These are phyloP conservation scores for Cladosporium phlei DNA, from an alignment of 2,329 filamentous ascomycete genomes.

Conservation along the genomic window DNA sequence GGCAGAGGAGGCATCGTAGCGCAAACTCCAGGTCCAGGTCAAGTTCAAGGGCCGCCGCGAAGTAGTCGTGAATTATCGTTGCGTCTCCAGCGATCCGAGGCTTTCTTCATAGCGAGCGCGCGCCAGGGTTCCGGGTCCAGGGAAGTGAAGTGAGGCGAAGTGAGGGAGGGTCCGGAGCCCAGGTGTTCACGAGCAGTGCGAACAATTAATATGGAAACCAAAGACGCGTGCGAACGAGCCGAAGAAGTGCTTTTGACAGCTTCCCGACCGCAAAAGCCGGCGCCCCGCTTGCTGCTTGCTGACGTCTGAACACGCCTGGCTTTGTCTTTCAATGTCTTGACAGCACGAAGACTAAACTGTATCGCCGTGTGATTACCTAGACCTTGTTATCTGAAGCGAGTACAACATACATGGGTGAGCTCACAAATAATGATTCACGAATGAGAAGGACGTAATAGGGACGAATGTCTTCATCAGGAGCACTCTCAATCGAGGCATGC, in stretches of 20 bases:
- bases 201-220: slow-evolving; percentile 3
- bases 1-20: neutral
- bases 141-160: neutral
- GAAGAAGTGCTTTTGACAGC: neutral
- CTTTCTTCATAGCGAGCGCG: neutral
- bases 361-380: too few relatives aligned
- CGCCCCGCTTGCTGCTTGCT: neutral
- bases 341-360: too few relatives aligned
- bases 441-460: too few relatives aligned
- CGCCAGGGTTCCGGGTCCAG: neutral
- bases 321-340: too few relatives aligned
- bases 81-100: neutral
- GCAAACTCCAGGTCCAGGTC: neutral
- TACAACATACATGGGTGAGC: too few relatives aligned
- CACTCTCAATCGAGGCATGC: too few relatives aligned
- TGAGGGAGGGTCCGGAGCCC: neutral
- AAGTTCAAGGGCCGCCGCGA: neutral
- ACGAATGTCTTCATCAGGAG: too few relatives aligned
- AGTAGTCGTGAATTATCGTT: neutral
- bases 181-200: neutral
- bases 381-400: too few relatives aligned
- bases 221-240: neutral
- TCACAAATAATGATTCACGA: too few relatives aligned
- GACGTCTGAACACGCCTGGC: too few relatives aligned
- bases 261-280: neutral